Percentiles rank a stretch among this genome's conserved stretches.
phyloP scores from a whole-genome alignment of 1,139 yeast species.

The Candida labiduridarum region DNA sequence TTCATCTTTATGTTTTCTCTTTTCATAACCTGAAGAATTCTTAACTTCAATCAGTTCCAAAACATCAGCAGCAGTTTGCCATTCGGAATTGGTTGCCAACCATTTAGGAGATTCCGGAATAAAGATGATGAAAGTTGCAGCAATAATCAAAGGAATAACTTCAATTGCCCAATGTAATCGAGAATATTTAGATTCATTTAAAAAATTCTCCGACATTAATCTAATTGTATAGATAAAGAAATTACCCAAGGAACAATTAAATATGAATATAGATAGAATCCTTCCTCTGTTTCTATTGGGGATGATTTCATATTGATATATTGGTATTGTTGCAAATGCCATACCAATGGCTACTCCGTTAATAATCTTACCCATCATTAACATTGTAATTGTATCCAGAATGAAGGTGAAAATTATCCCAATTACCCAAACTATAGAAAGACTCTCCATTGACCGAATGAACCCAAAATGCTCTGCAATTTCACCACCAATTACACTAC shows the following conservation, averaged over 20 bases:
- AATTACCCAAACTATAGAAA: conserved; percentile 30
- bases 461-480: conserved; percentile 33
- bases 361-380: conserved; percentile 30
- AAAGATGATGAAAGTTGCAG: conserved; percentile 18
- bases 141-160: conserved; percentile 24
- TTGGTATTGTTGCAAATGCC: conserved; percentile 32
- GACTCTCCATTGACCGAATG: conserved; percentile 26
- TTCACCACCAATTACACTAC: conserved; percentile 35
- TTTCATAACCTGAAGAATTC: conserved; percentile 8
- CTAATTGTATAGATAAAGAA: conserved; percentile 24
- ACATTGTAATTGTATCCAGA: conserved; percentile 28
- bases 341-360: conserved; percentile 39
- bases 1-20: conserved; percentile 6
- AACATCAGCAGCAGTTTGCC: conserved; percentile 35
- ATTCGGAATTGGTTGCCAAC: conserved; percentile 33
- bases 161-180: conserved; percentile 27
- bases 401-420: conserved; percentile 29
- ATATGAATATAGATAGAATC: conserved; percentile 13
- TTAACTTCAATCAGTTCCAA: conserved; percentile 19
- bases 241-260: conserved; percentile 24
- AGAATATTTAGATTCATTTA: conserved; percentile 12
- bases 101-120: conserved; percentile 42
- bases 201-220: conserved; percentile 19
- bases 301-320: conserved; percentile 34
- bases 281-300: conserved; percentile 26